Evolutionary conservation across 495 filamentous ascomycete genomes (phyloP).

Genomic region (Gamarada debralockiae): DNA sequence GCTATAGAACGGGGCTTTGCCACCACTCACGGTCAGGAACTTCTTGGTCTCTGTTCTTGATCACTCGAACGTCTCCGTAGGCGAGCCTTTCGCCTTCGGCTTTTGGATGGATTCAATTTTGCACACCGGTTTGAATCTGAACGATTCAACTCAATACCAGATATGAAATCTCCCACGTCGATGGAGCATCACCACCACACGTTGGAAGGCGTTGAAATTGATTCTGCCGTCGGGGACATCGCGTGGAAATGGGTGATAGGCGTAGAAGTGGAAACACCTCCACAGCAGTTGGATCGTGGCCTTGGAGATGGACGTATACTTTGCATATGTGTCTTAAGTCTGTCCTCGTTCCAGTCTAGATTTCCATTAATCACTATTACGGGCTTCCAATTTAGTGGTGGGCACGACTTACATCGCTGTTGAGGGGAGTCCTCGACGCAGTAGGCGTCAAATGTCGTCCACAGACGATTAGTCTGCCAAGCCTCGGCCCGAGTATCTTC

Average conservation of each 20-base stretch:
- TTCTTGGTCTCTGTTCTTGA: too few species aligned
- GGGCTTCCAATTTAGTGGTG: background rate
- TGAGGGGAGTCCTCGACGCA: background rate
- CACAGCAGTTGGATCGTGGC: background rate
- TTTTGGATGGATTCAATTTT: too few species aligned
- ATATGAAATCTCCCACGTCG: too few species aligned
- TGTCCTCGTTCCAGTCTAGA: background rate
- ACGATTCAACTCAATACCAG: too few species aligned
- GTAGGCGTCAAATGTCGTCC: background rate
- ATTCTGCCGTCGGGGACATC: background rate
- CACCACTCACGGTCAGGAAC: too few species aligned
- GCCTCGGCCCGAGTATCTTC: background rate
- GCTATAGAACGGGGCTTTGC: too few species aligned
- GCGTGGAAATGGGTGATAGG: background rate
- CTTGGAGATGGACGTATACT: background rate
- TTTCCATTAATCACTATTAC: background rate
- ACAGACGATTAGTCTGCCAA: background rate
- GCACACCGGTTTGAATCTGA: too few species aligned
- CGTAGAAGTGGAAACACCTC: constrained; percentile 1
- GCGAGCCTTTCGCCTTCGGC: too few species aligned
- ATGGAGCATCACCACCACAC: too few species aligned
- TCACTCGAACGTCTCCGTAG: too few species aligned
- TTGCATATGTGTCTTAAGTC: background rate
- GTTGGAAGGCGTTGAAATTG: background rate
- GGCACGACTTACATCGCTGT: background rate